These are phyloP conservation scores for Chamaenerion angustifolium DNA, from an alignment of 345 rosid species.

Conservation along the genomic window DNA sequence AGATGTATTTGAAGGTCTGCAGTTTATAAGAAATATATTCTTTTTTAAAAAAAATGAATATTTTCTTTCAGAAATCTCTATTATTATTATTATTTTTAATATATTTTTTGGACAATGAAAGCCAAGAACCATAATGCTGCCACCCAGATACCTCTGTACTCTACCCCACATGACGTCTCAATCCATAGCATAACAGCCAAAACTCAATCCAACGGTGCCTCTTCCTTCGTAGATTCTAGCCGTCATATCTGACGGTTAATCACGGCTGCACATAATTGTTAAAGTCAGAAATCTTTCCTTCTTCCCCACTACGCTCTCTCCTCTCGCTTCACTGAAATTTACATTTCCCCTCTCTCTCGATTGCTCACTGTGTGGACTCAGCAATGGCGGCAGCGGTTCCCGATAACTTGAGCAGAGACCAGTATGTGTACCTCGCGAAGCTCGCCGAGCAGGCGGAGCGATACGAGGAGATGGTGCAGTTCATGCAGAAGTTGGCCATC, in stretches of 20 bases:
- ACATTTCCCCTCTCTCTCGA: not conserved
- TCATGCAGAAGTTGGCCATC: constrained; percentile 80
- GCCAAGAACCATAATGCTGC: not conserved
- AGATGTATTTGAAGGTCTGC: too few species aligned
- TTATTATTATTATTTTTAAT: too few species aligned
- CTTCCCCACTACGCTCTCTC: not conserved
- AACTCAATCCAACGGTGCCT: not conserved
- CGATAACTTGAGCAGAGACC: constrained; percentile 62
- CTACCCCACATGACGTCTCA: not conserved
- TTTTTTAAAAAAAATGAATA: too few species aligned
- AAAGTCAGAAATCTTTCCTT: not conserved
- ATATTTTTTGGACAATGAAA: too few species aligned
- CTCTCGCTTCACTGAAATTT: not conserved
- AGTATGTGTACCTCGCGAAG: constrained; percentile 84
- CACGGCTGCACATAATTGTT: constrained; percentile 1
- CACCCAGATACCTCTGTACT: constrained; percentile 1
- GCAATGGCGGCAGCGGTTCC: constrained; percentile 24
- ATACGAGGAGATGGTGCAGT: constrained; percentile 91
- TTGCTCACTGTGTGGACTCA: not conserved
- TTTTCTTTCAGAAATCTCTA: too few species aligned
- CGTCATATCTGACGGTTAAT: constrained; percentile 1
- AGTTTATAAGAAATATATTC: too few species aligned
- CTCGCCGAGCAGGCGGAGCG: constrained; percentile 98
- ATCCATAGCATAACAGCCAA: not conserved
- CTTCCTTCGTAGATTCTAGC: not conserved